These are phyloP conservation scores for Acacia acuminata DNA, from an alignment of 306 rosid genomes.

Conservation along the genomic window DNA sequence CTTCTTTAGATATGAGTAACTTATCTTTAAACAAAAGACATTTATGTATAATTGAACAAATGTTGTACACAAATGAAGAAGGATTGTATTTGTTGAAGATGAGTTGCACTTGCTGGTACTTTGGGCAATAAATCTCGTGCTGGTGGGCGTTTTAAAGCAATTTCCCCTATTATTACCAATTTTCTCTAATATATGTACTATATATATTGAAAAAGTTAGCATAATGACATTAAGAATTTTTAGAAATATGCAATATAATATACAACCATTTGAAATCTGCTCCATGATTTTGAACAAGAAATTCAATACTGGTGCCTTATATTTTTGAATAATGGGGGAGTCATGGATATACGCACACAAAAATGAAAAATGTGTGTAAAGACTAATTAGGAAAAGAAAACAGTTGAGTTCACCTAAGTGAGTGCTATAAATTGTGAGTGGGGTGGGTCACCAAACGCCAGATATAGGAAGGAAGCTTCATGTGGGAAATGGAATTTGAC, in stretches of 20 bases:
- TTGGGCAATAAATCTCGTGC: too few species aligned
- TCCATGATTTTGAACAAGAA: background rate
- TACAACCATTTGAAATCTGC: background rate
- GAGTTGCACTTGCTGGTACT: too few species aligned
- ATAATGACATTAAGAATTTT: background rate
- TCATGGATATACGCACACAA: background rate
- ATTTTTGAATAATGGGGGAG: background rate
- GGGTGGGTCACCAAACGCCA: conserved; percentile 64
- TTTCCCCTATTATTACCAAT: background rate
- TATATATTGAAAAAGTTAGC: background rate
- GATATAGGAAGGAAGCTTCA: conserved; percentile 24
- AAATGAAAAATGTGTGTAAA: background rate
- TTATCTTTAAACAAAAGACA: too few species aligned
- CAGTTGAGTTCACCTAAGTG: conserved; percentile 33
- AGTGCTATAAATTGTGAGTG: conserved; percentile 51
- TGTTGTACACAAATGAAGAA: too few species aligned
- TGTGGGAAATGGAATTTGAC: conserved; percentile 28
- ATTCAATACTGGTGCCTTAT: background rate
- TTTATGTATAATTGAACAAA: too few species aligned
- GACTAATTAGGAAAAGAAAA: background rate
- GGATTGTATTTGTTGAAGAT: too few species aligned
- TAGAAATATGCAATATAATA: background rate
- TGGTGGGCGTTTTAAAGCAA: too few species aligned
- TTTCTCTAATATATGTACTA: too few species aligned
- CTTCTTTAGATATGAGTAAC: too few species aligned